Base-by-base conservation (phyloP, 2,329 filamentous ascomycete genomes). In the Fusarium kyushuense region DNA sequence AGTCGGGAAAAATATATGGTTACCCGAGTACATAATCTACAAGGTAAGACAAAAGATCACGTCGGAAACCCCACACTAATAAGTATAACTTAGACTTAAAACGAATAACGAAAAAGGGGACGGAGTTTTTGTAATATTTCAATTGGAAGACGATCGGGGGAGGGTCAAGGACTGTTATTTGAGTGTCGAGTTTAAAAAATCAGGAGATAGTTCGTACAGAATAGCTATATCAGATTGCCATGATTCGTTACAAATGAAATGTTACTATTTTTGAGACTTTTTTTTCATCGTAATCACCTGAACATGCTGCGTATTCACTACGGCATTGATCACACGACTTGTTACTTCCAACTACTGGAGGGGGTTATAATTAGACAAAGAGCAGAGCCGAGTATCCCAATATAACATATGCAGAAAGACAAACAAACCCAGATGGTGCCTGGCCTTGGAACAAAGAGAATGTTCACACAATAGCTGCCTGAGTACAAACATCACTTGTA, bases 371-470 rank as follows among this genome's bases (percentile, higher is more conserved):
- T 51, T 51, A 51, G 47, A 51, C n/a, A 51, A 51, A 29, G 33
- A 27, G 40, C 35, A 51, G 27, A 40, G 32, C n/a, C 27, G 17
- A 29, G 12, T 40, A 19, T n/a, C 17, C 14, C 23, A 21, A 17
- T 23, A 51, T 7, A 35, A 29, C n/a, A 25, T n/a, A 30, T 19
- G 13, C 7, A 11, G 11, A n/a, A 52, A 40, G 13, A n/a, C 19
- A 51, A 27, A 12, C 9, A 17, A n/a, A 6, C 10, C 13, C n/a
- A n/a, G 10, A 14, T 8, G 5, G 23, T 29, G 7, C 19, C 10
- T 51, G 6, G 21, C 23, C 33, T 38, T 27, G 10, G 42, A 63
- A 63, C 58, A 63, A 56, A 63, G 42, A 17, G 21, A 4, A 43
- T 48, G 42, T 56, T 36, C 25, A 23, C 38, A n/a, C 7, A 17